A percentile compares a stretch with the other conserved stretches of the same genome.
Evolutionary conservation across 306 rosid species (phyloP).

Genomic region (Trifolium repens): DNA sequence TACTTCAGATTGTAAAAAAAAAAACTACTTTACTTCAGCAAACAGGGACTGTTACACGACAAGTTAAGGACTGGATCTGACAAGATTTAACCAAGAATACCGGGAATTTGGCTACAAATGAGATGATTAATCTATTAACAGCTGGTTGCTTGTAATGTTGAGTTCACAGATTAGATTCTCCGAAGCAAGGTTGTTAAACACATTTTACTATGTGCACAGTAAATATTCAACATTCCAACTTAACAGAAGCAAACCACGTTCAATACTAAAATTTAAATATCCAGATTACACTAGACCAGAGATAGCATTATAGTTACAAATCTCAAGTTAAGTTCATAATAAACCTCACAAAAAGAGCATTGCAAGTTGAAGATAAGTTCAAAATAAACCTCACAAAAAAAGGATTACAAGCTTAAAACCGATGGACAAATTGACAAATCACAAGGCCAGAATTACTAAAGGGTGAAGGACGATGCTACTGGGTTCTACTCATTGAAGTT

Average conservation of each 20-base stretch:
- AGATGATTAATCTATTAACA: no score
- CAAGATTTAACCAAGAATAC: neutral
- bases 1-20: no score
- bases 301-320: neutral
- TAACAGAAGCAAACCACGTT: neutral
- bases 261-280: neutral
- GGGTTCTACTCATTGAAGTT: neutral
- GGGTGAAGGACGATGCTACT: neutral
- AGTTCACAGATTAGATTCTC: neutral
- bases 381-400: neutral
- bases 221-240: neutral
- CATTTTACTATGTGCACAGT: neutral
- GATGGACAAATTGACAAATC: neutral
- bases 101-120: neutral
- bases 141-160: constrained; percentile 3
- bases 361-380: neutral
- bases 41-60: neutral
- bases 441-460: neutral
- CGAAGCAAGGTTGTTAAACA: neutral
- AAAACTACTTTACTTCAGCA: no score
- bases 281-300: neutral
- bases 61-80: neutral
- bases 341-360: neutral
- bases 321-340: neutral
- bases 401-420: neutral